Percentiles rank a stretch among this genome's conserved stretches.
Conservation (phyloP, 805 yeast genomes). For the Kodamaea jinghongensis region DNA sequence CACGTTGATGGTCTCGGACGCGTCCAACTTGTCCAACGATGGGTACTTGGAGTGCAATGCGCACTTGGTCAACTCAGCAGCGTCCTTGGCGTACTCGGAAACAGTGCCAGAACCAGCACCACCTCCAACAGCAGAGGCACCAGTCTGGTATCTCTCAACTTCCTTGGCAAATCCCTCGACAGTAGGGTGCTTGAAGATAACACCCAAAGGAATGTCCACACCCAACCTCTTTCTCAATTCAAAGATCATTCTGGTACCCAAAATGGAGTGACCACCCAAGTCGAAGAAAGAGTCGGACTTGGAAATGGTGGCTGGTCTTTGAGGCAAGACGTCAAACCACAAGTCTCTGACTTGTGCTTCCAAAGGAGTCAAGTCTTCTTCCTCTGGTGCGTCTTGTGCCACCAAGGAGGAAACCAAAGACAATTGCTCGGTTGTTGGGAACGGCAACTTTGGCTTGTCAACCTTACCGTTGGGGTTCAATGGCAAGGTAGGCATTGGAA, state of each 20-base stretch:
- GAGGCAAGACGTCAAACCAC: constrained; percentile 86
- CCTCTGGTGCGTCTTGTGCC: constrained; percentile 37
- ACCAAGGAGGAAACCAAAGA: constrained; percentile 63
- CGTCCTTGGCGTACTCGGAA: constrained; percentile 65
- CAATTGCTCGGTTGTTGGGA: constrained; percentile 87
- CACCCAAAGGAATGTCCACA: constrained; percentile 84
- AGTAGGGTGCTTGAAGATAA: constrained; percentile 87
- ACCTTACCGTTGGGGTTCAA: constrained; percentile 97
- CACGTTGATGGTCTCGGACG: constrained; percentile 47
- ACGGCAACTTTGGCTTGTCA: constrained; percentile 94
- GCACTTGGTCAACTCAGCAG: constrained; percentile 46
- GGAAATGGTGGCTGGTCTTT: constrained; percentile 71
- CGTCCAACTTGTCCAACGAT: constrained; percentile 38
- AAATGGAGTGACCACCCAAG: constrained; percentile 95
- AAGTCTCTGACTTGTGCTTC: constrained; percentile 73
- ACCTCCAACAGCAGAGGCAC: constrained; percentile 37
- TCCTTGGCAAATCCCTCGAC: constrained; percentile 73
- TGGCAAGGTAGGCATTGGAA: constrained; percentile 83
- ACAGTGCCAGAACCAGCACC: constrained; percentile 30
- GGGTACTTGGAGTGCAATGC: constrained; percentile 45
- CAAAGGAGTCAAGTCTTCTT: constrained; percentile 50
- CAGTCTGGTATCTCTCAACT: constrained; percentile 55
- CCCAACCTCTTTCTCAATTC: constrained; percentile 75
- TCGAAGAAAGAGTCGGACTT: constrained; percentile 92
- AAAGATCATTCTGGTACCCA: constrained; percentile 96